Base-by-base conservation (phyloP, 2,329 filamentous ascomycete species). In the Berkeleyomyces rouxiae region DNA sequence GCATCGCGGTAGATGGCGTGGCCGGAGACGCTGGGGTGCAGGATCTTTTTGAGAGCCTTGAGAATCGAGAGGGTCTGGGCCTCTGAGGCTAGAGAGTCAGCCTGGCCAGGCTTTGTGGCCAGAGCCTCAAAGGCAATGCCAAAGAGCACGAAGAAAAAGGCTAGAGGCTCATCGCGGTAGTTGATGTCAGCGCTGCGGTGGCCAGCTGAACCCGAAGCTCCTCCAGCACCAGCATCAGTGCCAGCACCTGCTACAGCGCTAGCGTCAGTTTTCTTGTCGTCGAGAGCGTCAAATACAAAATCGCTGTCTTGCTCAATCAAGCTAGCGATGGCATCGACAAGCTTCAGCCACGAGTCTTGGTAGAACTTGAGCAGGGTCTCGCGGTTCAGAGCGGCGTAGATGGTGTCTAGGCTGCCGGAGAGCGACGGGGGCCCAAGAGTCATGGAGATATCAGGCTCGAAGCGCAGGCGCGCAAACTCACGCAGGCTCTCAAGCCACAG, bases 131-230 rank as follows among this genome's bases (percentile, higher is more conserved):
- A 97, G 0, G 92, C 90, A 63, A 99, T 85, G 9, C 93, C 93
- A 68, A 97, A 99, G 0, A 99, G 80, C 11, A 99, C 92, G 69
- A 99, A 99, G 77, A 99, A 99, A 78, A 99, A 99, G 0, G 93
- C 93, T 1, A 97, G 90, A 0, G 93, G 93, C 71, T 99, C 93
- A 70, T 97, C 92, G 58, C 93, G 88, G 71, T 99, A 99, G 72
- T 97, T 97, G 75, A 99, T 97, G 67, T 92, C 88, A 58, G 85
- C 79, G 16, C 63, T 57, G 16, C 63, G 63, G 6, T 55, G 58
- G 2, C 79, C 23, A n/a, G 46, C 63, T 11, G 39, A 42, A 11
- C 57, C 43, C 4, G 39, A 16, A 9, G 13, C 31, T 10, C 47
- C 43, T 11, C 39, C n/a, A n/a, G 40, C 42, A 4, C 40, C 58